Evolutionary conservation across 2,329 filamentous ascomycete genomes (phyloP), one percentile per base, ranked within the genome.

Genomic region (Madurella mycetomatis): DNA sequence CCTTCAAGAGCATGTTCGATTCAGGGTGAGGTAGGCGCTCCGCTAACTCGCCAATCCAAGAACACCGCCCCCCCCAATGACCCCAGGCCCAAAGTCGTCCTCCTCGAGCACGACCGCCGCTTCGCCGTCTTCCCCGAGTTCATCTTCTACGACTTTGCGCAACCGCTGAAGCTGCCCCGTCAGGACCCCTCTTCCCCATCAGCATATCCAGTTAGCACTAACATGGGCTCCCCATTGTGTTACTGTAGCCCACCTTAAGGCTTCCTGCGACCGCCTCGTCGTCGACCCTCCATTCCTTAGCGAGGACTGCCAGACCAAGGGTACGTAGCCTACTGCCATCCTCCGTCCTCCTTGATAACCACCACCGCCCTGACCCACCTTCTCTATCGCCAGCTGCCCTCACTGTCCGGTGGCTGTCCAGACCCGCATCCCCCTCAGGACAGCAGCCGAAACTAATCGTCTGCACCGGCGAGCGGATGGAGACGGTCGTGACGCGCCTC

Each of bases 391-490:
- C 31, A 61, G 86, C 82, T 57, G 88, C 88, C 9, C 70, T 92
- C 63, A 91, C 88, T 1, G 81, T 85, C 16, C 81, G 85, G n/a
- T 92, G 84, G 85, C 76, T 92, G 43, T 76, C 83, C 25, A 85
- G 80, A 56, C 59, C 67, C 5, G 44, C 69, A 63, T 9, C 60
- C 17, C 55, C 54, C 17, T 11, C 40, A 30, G 37, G 25, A 25
- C n/a, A 44, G 9, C 16, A 47, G 7, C 41, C 52, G 49, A 60
- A 56, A 47, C 63, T 91, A 49, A 80, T 92, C 49, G 75, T 88
- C 30, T 89, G 85, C 69, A 94, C 89, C 0, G 89, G 89, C 53
- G 88, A 92, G 72, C 78, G 87, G 45, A 88, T 92, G 87, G 78
- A 82, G 55, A 59, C 65, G 1, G 72, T 90, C 13, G 77, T 91